A percentile compares a stretch with the other conserved stretches of the same genome.
Evolutionary conservation across 2,329 filamentous ascomycete species (phyloP).

Genomic region (Colletotrichum cuscutae): DNA sequence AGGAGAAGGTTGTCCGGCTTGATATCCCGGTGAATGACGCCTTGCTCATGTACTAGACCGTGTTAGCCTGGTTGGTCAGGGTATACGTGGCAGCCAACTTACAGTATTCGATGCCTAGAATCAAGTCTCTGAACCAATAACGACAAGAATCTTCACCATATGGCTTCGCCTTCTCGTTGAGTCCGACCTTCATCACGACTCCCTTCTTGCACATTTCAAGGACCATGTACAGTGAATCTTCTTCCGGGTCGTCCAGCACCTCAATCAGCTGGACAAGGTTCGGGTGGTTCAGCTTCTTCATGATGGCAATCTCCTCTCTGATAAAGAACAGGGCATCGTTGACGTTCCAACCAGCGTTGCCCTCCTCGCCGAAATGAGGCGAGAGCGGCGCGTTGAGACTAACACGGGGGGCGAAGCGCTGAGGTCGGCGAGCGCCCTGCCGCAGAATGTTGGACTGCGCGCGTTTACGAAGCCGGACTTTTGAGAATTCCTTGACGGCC

Average conservation of each 20-base stretch:
- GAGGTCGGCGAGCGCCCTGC: constrained; percentile 60
- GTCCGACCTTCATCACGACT: constrained; percentile 93
- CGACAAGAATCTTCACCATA: constrained; percentile 86
- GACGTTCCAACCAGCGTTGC: neutral
- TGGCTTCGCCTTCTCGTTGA: constrained; percentile 84
- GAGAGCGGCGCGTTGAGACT: constrained; percentile 42
- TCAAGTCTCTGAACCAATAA: constrained; percentile 93
- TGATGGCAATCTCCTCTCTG: constrained; percentile 95
- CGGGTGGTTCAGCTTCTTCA: constrained; percentile 97
- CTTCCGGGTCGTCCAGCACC: constrained; percentile 93
- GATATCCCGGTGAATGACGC: constrained; percentile 95
- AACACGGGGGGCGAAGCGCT: constrained; percentile 41
- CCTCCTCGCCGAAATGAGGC: constrained; percentile 38
- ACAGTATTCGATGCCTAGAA: constrained; percentile 94
- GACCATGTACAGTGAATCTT: constrained; percentile 98
- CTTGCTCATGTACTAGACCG: constrained; percentile 83
- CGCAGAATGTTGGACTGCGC: constrained; percentile 88
- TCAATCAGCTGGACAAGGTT: constrained; percentile 95
- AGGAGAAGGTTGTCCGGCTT: constrained; percentile 97
- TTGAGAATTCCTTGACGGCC: constrained; percentile 98
- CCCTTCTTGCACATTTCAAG: constrained; percentile 99
- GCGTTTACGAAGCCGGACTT: constrained; percentile 86
- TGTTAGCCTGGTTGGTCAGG: constrained; percentile 12
- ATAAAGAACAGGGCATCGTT: constrained; percentile 79
- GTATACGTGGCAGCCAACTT: constrained; percentile 47